Evolutionary conservation across 2,329 filamentous ascomycete genomes (phyloP).

Genomic region (Ilyonectria destructans): DNA sequence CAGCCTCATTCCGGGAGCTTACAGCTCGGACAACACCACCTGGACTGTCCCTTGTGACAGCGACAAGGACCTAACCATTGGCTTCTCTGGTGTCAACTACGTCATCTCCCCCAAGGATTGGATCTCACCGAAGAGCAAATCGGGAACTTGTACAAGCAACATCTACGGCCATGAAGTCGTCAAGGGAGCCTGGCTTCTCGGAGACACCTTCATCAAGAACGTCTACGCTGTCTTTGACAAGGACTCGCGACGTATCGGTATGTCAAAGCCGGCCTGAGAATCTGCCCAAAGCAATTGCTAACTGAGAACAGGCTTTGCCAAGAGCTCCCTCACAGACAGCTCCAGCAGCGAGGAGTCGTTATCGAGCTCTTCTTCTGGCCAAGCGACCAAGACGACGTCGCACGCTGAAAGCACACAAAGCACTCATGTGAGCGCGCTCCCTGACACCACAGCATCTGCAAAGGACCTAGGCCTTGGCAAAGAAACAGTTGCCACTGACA

Average conservation of each 20-base stretch:
- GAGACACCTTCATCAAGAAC: constrained; percentile 90
- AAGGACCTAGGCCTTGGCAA: constrained; percentile 45
- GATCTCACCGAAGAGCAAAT: constrained; percentile 64
- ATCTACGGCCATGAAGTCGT: constrained; percentile 82
- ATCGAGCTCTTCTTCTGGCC: constrained; percentile 33
- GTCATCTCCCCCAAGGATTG: constrained; percentile 81
- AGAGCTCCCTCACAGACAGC: constrained; percentile 33
- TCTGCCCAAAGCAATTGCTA: constrained; percentile 11
- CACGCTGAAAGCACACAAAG: constrained; percentile 28
- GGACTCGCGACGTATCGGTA: constrained; percentile 77
- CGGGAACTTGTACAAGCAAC: constrained; percentile 77
- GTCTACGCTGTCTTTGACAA: constrained; percentile 90
- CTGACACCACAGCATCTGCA: constrained; percentile 36
- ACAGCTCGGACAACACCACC: constrained; percentile 71
- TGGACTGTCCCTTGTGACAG: constrained; percentile 84
- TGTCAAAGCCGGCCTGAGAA: constrained; percentile 38
- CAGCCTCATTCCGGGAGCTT: constrained; percentile 75
- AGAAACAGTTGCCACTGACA: constrained; percentile 44
- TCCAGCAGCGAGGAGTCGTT: constrained; percentile 17
- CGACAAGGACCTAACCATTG: constrained; percentile 72
- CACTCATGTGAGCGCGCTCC: constrained; percentile 35
- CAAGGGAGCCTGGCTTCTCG: constrained; percentile 81
- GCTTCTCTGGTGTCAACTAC: constrained; percentile 79
- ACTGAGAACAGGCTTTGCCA: constrained; percentile 44
- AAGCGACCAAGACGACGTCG: constrained; percentile 35